Conservation (phyloP, 169 alveolate species). For the Cyclospora cayetanensis region DNA sequence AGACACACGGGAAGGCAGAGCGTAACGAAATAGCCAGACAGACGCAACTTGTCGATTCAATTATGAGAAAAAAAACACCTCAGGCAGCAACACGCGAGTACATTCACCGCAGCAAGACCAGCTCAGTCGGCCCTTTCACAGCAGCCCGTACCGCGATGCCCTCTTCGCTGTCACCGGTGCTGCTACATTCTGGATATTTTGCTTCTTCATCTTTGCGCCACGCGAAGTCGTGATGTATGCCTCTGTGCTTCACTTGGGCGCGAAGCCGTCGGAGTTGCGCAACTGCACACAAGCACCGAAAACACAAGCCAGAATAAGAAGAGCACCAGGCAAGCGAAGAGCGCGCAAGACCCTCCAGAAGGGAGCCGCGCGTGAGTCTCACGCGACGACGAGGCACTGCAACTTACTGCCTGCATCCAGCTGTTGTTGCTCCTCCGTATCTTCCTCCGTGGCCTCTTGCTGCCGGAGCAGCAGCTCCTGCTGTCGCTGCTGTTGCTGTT, state of each 20-base stretch:
- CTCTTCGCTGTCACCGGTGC: background rate
- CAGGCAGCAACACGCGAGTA: too few relatives aligned
- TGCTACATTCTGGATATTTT: background rate
- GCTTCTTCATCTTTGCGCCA: conserved; percentile 28
- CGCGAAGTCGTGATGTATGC: conserved; percentile 30
- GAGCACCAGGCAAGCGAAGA: background rate
- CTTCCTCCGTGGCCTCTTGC: background rate
- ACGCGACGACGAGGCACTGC: background rate
- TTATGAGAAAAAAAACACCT: too few relatives aligned
- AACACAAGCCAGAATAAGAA: background rate
- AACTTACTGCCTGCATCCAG: background rate
- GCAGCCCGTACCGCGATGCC: conserved; percentile 18
- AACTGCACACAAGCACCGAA: background rate
- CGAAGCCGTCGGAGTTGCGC: conserved; percentile 31
- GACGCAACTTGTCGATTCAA: too few relatives aligned
- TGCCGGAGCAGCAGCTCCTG: background rate
- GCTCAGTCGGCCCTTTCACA: too few relatives aligned
- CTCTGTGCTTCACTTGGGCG: conserved; percentile 40
- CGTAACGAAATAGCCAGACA: too few relatives aligned
- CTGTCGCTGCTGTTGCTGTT: conserved; percentile 14
- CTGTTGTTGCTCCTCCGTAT: background rate
- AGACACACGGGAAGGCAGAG: too few relatives aligned
- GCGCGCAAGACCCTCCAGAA: too few relatives aligned
- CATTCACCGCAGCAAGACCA: too few relatives aligned
- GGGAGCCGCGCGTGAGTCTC: too few relatives aligned